phyloP scores from a whole-genome alignment of 495 filamentous ascomycete genomes.

The Zalerion maritima region DNA sequence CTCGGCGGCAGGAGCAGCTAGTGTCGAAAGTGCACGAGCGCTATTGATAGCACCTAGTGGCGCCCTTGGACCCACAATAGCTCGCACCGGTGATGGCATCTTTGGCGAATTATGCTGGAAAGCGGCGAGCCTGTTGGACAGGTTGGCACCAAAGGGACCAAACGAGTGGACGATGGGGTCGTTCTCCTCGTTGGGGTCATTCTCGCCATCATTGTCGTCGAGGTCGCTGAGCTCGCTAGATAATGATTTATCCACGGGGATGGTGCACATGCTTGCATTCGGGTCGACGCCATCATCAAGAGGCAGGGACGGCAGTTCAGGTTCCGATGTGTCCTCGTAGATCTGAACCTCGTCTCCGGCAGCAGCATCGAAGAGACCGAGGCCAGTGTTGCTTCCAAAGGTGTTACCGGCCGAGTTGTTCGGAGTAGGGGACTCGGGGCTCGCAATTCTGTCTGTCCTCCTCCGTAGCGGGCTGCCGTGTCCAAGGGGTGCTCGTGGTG shows the following conservation, averaged over 20 bases:
- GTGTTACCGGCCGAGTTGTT: conserved; percentile 21
- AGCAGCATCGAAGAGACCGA: conserved; percentile 12
- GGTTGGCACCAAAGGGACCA: conserved; percentile 70
- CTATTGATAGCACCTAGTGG: too few relatives aligned
- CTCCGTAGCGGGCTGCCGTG: conserved; percentile 49
- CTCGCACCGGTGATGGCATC: conserved; percentile 20
- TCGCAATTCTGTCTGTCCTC: conserved; percentile 43
- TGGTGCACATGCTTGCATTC: conserved; percentile 18
- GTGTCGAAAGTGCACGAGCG: conserved; percentile 19
- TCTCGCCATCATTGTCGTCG: conserved; percentile 45
- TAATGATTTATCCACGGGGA: conserved; percentile 27
- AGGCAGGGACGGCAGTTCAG: conserved; percentile 20
- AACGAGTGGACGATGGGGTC: conserved; percentile 84
- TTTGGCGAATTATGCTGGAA: conserved; percentile 48
- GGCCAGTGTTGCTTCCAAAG: conserved; percentile 14
- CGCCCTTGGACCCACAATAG: too few relatives aligned
- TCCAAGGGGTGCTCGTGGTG: conserved; percentile 23
- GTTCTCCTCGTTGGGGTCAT: conserved; percentile 81
- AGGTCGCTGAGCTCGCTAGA: conserved; percentile 49
- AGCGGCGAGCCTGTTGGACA: conserved; percentile 63
- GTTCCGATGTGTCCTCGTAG: conserved; percentile 42
- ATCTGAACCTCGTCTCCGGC: conserved; percentile 30
- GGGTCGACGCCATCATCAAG: conserved; percentile 7
- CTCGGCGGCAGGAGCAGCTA: conserved; percentile 3
- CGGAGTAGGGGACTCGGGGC: conserved; percentile 65